Evolutionary conservation across 192 early-diverging fungal genomes (phyloP), one percentile per base, ranked within the genome.

Genomic region (Rhizophagus sp.): DNA sequence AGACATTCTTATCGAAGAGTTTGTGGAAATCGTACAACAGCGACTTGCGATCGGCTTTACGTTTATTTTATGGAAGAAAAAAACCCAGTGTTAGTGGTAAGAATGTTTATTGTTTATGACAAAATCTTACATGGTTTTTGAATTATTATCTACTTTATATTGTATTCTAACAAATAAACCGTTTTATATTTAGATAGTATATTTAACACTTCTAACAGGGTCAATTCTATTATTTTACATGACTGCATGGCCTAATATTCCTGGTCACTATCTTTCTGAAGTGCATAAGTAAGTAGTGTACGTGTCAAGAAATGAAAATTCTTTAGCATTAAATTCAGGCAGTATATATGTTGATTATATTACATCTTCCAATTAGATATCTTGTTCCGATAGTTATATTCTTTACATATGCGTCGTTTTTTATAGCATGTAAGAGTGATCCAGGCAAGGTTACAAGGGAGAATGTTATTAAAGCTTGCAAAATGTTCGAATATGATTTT

Each of bases 361-460:
- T n/a, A 24, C 6, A 10, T 70, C 15, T 24, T 27, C n/a, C 24
- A 7, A 68, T 11, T 57, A 89, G 88, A 13, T 74, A 81, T 67
- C 50, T 85, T 33, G 83, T 88, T 68, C 86, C 85, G 3, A 39
- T 81, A 12, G 74, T 87, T 72, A 87, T 88, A 34, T 69, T 75
- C 2, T 84, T 84, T 44, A 82, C 86, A 4, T 89, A 89, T 79
- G 80, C 62, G 6, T 82, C 80, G 75, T 88, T 84, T 67, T 86
- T 86, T 47, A 78, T 87, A 33, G 87, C 87, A 25, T 86, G 86
- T 11, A 49, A 79, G 13, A 75, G 85, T 13, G 84, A 88, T 64
- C 87, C 88, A 11, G 88, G 88, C 11, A 81, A 79, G 33, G 81
- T 89, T 41, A 86, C 85, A 25, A 69, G 76, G 7, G 75, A 85